Base-by-base conservation (phyloP, 2,329 filamentous ascomycete species). In the Fusarium odoratissimum region DNA sequence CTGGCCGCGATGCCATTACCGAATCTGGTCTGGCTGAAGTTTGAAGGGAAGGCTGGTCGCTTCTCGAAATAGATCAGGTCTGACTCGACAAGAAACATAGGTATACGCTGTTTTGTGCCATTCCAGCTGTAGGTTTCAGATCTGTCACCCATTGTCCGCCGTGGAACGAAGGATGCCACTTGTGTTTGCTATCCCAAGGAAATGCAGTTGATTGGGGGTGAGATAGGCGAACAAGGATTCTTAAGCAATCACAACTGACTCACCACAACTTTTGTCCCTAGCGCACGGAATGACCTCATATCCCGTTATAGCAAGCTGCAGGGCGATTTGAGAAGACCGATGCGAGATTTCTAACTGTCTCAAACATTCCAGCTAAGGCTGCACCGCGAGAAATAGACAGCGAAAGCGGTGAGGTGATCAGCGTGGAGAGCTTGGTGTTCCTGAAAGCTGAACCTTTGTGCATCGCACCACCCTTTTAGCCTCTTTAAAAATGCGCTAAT, bases 341-440 rank as follows among this genome's bases (percentile, higher is more conserved):
- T 44, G 52, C 40, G 40, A 48, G 37, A 35, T 52, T 49, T 49
- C 23, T 52, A 54, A 23, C 12, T 35, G 51, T 38, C 45, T 56
- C 57, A 31, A 52, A 51, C 42, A 51, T 64, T 60, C 25, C 41
- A 45, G 21, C n/a, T 33, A 37, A 54, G 33, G 41, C 52, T 40
- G 25, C 49, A 38, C 35, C 16, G 49, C 44, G 35, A 33, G 40
- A 33, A 49, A 40, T 28, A 63, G 57, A 52, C 40, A 52, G 49
- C 49, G 54, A 64, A 69, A 73, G 75, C 75, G 75, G 75, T 77
- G 73, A 72, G 65, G 48, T 54, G 57, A 63, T 62, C 60, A 52
- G 54, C 59, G 54, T 63, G 41, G 63, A 33, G 54, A 58, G 54
- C 62, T 54, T 70, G 51, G 59, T 51, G 70, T 73, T 70, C 70